Evolutionary conservation across 2,329 filamentous ascomycete species (phyloP).

Genomic region (Ascochyta fabae): DNA sequence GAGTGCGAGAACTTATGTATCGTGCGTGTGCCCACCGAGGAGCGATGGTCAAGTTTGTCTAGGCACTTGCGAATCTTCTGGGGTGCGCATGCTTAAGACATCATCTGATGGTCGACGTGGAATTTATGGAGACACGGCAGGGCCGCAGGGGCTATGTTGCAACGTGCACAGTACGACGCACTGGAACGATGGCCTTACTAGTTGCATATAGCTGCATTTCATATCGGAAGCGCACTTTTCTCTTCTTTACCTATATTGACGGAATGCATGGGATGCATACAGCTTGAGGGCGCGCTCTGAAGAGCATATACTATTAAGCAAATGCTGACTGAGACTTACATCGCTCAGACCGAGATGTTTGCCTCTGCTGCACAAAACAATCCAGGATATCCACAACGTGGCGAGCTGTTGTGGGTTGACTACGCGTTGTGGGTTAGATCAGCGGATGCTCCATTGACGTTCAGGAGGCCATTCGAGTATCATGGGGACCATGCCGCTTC

Average conservation of each 20-base stretch:
- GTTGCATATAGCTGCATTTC: background rate
- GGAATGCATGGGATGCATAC: background rate
- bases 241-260: background rate
- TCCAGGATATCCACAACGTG: conserved; percentile 1
- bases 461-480: conserved; percentile 7
- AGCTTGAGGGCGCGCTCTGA: background rate
- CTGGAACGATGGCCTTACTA: conserved; percentile 10
- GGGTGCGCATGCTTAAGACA: conserved; percentile 12
- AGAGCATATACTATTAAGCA: background rate
- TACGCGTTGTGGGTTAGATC: conserved; percentile 3
- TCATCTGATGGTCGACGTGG: conserved; percentile 3
- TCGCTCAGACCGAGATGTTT: background rate
- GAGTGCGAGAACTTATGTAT: background rate
- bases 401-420: background rate
- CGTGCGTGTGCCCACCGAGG: background rate
- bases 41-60: background rate
- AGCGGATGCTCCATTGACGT: background rate
- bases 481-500: background rate
- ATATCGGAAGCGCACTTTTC: background rate
- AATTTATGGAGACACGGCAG: conserved; percentile 12
- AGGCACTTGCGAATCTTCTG: conserved; percentile 1
- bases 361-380: background rate
- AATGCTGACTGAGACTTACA: background rate
- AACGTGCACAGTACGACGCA: conserved; percentile 17
- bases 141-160: conserved; percentile 12